Percentiles rank a stretch among this genome's conserved stretches.
Evolutionary conservation across 1,284 basidiomycete species (phyloP).

Genomic region (Heimioporus punctisporus): DNA sequence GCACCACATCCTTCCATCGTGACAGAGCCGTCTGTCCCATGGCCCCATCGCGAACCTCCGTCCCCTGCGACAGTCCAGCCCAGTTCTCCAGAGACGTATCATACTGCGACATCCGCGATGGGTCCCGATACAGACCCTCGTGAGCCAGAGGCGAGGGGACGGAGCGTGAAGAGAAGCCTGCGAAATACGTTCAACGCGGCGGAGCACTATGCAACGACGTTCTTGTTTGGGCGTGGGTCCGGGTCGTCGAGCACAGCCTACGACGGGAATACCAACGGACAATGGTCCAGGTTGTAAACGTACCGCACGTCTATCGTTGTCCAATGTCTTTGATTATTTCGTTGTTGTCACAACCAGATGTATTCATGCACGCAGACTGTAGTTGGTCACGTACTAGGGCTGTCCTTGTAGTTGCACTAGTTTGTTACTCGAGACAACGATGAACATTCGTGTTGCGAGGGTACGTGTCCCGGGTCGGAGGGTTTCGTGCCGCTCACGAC

Average conservation of each 20-base stretch:
- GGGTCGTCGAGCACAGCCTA: conserved; percentile 21
- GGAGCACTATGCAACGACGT: conserved; percentile 64
- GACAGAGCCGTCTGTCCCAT: conserved; percentile 21
- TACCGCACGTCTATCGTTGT: conserved; percentile 14
- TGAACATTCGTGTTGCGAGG: conserved; percentile 61
- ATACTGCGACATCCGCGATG: conserved; percentile 45
- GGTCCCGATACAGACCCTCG: conserved; percentile 29
- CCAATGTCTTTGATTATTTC: conserved; percentile 10
- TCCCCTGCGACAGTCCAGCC: conserved; percentile 25
- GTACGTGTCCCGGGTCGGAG: conserved; percentile 36
- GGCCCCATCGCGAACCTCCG: conserved; percentile 27
- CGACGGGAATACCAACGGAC: conserved; percentile 24
- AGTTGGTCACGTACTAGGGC: conserved; percentile 23
- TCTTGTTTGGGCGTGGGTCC: conserved; percentile 56
- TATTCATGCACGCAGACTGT: background rate
- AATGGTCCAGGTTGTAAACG: conserved; percentile 27
- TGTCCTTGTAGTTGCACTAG: conserved; percentile 13
- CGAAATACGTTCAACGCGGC: conserved; percentile 68
- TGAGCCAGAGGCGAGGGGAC: conserved; percentile 45
- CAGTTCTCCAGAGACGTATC: conserved; percentile 38
- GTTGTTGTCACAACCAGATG: conserved; percentile 25
- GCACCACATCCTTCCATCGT: conserved; percentile 7
- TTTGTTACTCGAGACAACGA: conserved; percentile 22
- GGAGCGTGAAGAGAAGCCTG: conserved; percentile 64
- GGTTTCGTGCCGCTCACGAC: conserved; percentile 18